Conservation (phyloP, 2,329 filamentous ascomycete species). For the Mollisia scopiformis region DNA sequence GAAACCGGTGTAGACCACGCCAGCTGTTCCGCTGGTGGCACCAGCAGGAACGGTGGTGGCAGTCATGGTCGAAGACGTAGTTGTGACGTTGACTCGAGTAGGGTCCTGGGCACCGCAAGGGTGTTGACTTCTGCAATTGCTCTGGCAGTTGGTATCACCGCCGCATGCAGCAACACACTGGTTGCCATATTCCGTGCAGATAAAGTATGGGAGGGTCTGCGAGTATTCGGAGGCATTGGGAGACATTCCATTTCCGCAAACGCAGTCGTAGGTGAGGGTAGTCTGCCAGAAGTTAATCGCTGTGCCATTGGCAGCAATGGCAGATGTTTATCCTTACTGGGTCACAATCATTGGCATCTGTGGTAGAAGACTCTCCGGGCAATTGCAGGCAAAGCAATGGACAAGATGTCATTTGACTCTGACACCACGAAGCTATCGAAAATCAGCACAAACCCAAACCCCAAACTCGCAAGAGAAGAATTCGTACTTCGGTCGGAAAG, state of each 20-base stretch:
- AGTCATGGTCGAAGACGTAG: constrained; percentile 30
- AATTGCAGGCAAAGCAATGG: constrained; percentile 73
- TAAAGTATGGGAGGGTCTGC: constrained; percentile 77
- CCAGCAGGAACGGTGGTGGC: constrained; percentile 44
- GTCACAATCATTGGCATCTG: constrained; percentile 67
- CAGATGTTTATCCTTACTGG: constrained; percentile 48
- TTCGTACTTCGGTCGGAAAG: constrained; percentile 43
- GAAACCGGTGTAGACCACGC: constrained; percentile 47
- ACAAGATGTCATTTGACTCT: constrained; percentile 63
- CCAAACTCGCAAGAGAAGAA: neutral
- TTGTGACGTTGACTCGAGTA: constrained; percentile 58
- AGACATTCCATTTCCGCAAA: constrained; percentile 66
- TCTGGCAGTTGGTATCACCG: constrained; percentile 59
- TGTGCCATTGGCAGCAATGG: neutral
- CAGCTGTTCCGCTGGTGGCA: constrained; percentile 32
- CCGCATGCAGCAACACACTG: constrained; percentile 67
- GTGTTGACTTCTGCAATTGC: constrained; percentile 64
- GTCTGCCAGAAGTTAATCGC: constrained; percentile 41
- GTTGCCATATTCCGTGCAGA: constrained; percentile 71
- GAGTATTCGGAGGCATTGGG: constrained; percentile 80
- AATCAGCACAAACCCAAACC: constrained; percentile 25
- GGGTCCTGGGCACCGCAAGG: constrained; percentile 75
- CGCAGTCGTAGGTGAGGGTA: constrained; percentile 69
- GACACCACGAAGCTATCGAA: constrained; percentile 64
- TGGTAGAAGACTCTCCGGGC: constrained; percentile 45